phyloP scores from a whole-genome alignment of 306 rosid species.

The Lupinus albus region DNA sequence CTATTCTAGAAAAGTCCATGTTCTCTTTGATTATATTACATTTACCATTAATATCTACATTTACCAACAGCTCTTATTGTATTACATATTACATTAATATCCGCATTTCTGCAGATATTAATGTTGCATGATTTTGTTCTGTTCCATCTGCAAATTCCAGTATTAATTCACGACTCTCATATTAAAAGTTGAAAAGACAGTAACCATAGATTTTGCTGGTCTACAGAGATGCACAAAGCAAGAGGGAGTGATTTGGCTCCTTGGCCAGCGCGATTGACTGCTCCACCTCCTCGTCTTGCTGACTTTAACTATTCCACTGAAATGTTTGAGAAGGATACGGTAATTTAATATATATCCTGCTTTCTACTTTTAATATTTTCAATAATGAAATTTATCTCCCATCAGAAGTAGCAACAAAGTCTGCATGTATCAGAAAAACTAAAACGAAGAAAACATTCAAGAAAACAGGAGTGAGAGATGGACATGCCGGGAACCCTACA shows the following conservation, averaged over 20 bases:
- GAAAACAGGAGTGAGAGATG: slow-evolving; percentile 3
- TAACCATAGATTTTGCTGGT: slow-evolving; percentile 46
- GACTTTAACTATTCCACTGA: slow-evolving; percentile 77
- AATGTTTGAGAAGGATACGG: slow-evolving; percentile 74
- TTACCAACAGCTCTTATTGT: too few relatives aligned
- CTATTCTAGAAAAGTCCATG: slow-evolving; percentile 14
- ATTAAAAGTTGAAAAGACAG: slow-evolving; percentile 35
- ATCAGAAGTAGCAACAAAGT: slow-evolving; percentile 4
- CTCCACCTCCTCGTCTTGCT: slow-evolving; percentile 88
- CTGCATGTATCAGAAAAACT: slow-evolving; percentile 27
- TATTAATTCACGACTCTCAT: slow-evolving; percentile 32
- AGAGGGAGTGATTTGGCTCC: slow-evolving; percentile 84
- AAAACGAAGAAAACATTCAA: slow-evolving; percentile 15
- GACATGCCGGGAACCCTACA: slow-evolving; percentile 17
- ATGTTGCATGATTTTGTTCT: slow-evolving; percentile 27
- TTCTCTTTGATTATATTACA: slow-evolving; percentile 26
- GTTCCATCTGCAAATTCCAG: slow-evolving; percentile 20
- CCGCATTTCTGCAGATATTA: slow-evolving; percentile 15
- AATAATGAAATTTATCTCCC: slow-evolving; percentile 17
- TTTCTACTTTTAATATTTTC: slow-evolving; percentile 16
- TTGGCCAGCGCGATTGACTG: slow-evolving; percentile 84
- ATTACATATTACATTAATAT: too few relatives aligned
- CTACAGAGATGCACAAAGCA: slow-evolving; percentile 66
- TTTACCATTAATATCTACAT: not conserved
- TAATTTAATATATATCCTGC: slow-evolving; percentile 44